Conservation (phyloP, 768 basidiomycete genomes). For the Trametes cubensis region DNA sequence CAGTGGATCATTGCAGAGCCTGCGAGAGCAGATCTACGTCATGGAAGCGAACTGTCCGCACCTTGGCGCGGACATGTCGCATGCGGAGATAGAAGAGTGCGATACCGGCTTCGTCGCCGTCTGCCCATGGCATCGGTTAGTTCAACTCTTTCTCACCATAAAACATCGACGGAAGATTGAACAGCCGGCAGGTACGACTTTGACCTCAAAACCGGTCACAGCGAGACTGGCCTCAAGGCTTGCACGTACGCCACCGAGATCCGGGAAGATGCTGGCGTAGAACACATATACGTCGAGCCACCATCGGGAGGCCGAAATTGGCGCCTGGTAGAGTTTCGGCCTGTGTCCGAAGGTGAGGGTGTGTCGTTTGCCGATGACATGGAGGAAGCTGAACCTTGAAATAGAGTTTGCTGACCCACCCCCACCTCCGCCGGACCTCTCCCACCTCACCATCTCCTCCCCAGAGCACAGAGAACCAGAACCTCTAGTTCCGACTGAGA, state of each 20-base stretch:
- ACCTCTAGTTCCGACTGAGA: constrained; percentile 48
- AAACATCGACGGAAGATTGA: neutral
- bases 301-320: constrained; percentile 58
- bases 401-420: constrained; percentile 72
- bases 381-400: neutral
- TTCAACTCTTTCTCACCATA: neutral
- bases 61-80: constrained; percentile 77
- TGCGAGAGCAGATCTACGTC: constrained; percentile 56
- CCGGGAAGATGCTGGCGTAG: constrained; percentile 40
- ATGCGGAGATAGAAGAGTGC: constrained; percentile 77
- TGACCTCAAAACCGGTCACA: constrained; percentile 67
- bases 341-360: constrained; percentile 70
- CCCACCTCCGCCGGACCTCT: constrained; percentile 37
- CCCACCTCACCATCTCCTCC: constrained; percentile 27
- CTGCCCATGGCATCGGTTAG: constrained; percentile 75
- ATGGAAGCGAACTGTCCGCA: constrained; percentile 86
- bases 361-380: neutral
- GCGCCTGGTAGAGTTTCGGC: constrained; percentile 67
- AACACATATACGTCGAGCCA: constrained; percentile 61
- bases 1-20: neutral
- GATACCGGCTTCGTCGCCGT: constrained; percentile 63
- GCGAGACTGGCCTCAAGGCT: constrained; percentile 67
- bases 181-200: constrained; percentile 65
- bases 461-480: constrained; percentile 33
- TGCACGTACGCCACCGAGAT: constrained; percentile 69